phyloP scores from a whole-genome alignment of 352 stramenopile species.

The Peronospora destructor region DNA sequence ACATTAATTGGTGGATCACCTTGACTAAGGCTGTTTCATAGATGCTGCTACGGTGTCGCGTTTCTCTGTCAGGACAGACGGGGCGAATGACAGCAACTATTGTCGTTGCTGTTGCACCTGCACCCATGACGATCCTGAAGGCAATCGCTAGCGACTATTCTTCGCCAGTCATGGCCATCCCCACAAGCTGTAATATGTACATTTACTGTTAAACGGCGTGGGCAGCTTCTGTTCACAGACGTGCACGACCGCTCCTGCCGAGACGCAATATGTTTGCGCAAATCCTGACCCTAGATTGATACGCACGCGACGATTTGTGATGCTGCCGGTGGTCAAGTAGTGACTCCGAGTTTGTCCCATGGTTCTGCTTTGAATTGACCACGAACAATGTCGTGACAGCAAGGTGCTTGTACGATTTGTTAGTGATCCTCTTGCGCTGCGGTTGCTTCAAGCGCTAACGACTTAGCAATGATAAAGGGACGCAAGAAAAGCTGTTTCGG shows the following conservation, averaged over 20 bases:
- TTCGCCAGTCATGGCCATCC: slow-evolving; percentile 5
- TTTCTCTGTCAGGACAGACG: too few species aligned
- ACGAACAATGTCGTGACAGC: slow-evolving; percentile 13
- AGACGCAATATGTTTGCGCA: neutral
- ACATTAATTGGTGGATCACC: too few species aligned
- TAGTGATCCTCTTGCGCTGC: neutral
- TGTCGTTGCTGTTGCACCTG: neutral
- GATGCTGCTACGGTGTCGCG: neutral
- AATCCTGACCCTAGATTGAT: slow-evolving; percentile 4
- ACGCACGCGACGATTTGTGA: slow-evolving; percentile 12
- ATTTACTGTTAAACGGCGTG: slow-evolving; percentile 5
- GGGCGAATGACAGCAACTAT: too few species aligned
- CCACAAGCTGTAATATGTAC: neutral
- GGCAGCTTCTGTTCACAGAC: neutral
- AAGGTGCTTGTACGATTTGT: slow-evolving; percentile 18
- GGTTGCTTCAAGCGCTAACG: neutral
- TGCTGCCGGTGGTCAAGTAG: slow-evolving; percentile 12
- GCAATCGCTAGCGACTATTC: slow-evolving; percentile 6
- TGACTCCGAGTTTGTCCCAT: slow-evolving; percentile 11
- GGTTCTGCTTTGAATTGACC: slow-evolving; percentile 17
- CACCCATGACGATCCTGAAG: neutral
- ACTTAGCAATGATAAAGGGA: neutral
- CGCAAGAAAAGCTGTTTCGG: neutral
- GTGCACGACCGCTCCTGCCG: too few species aligned
- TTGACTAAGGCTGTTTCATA: slow-evolving; percentile 7